Conservation (phyloP, 306 rosid genomes). For the Lupinus albus region DNA sequence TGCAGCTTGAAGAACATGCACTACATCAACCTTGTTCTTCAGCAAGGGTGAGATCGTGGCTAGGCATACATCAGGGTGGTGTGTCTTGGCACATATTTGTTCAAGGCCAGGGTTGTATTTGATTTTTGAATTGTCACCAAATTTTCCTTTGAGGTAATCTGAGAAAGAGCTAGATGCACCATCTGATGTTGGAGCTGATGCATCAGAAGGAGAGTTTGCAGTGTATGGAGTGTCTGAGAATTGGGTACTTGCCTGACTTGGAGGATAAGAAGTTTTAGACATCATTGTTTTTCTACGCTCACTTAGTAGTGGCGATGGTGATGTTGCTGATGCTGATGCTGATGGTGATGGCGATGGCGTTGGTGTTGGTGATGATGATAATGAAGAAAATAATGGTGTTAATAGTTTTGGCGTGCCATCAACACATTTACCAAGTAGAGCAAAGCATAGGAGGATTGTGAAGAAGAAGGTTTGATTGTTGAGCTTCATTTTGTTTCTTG, state of each 20-base stretch:
- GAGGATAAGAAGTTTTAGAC: background rate
- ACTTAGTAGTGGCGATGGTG: background rate
- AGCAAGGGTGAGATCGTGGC: background rate
- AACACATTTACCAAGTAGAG: background rate
- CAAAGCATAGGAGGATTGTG: background rate
- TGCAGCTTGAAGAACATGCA: background rate
- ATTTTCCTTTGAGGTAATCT: background rate
- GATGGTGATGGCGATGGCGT: background rate
- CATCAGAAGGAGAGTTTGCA: background rate
- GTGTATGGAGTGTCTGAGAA: background rate
- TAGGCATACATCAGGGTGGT: background rate
- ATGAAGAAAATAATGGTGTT: too few species aligned
- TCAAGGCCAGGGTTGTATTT: background rate
- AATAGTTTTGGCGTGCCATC: too few species aligned
- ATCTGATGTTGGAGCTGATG: background rate
- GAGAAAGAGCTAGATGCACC: background rate
- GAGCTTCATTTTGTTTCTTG: slow-evolving; percentile 5
- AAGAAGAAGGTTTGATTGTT: background rate
- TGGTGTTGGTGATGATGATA: background rate
- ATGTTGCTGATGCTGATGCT: background rate
- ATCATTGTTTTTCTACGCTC: background rate
- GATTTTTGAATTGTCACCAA: background rate
- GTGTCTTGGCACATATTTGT: background rate
- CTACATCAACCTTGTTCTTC: background rate
- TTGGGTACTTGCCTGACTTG: background rate